Evolutionary conservation across 352 stramenopile species (phyloP), one percentile per base, ranked within the genome.

Genomic region (Blastocystis sp.): DNA sequence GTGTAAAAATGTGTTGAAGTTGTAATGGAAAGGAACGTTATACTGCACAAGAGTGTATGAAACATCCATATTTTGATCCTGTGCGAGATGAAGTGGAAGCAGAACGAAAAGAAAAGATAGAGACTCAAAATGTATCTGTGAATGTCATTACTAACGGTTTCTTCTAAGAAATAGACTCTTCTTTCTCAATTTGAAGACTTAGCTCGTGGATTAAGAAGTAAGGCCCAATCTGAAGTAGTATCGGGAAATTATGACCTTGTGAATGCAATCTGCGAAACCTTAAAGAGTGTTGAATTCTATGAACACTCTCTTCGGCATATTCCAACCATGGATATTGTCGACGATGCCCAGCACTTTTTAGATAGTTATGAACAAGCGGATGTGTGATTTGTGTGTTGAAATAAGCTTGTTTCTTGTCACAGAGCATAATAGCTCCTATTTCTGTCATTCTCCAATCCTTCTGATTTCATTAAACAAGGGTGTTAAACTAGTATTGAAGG

Each of bases 1-100:
- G 78, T 52, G 29, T 74, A 21, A 32, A 6, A 21, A 93, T 63
- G 96, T 97, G 24, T 16, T 11, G 24, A 1, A 52, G 0, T 32
- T 16, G 11, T 89, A 94, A 98, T 91, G 94, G 97, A 89, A 95
- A 99, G 90, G 95, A 99, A 89, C 91, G 96, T 75, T 90, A 98
- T 88, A 98, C 96, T 88, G 96, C 96, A 24, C 95, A 97, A 89
- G 96, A 99, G 89, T 96, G 96, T 16, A 98, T 98, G 94, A 91
- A 93, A 49, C 96, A 99, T 91, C 91, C 94, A 46, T 99, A 98
- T 90, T 98, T 99, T 91, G 93, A 95, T 88, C 92, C 93, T 9
- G 91, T 99, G 42, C 87, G 93, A 75, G 92, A 89, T 89, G 88
- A 54, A 11, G 24, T 86, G 49, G 14, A 75, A 54, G 14, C 16